phyloP scores from a whole-genome alignment of 2,329 filamentous ascomycete genomes.

The Clathrospora elynae region DNA sequence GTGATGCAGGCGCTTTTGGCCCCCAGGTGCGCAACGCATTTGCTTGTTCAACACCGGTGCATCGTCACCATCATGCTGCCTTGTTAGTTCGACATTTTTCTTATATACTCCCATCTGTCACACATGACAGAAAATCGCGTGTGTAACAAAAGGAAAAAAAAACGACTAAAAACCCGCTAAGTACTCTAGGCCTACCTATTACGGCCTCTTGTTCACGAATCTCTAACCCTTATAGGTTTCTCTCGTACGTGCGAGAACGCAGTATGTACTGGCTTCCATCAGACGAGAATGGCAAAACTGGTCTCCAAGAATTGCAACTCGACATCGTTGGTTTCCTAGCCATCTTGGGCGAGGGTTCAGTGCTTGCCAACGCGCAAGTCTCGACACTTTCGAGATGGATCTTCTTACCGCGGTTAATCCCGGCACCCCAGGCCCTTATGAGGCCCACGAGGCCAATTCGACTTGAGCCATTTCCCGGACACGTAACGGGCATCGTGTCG shows the following conservation, averaged over 20 bases:
- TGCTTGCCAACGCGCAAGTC: slow-evolving; percentile 57
- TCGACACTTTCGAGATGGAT: slow-evolving; percentile 56
- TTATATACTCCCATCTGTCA: slow-evolving; percentile 28
- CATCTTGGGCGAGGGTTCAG: slow-evolving; percentile 58
- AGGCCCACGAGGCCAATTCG: slow-evolving; percentile 51
- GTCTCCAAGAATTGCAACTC: slow-evolving; percentile 53
- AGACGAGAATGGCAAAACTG: slow-evolving; percentile 24
- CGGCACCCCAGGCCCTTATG: slow-evolving; percentile 58
- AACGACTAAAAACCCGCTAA: too few relatives aligned
- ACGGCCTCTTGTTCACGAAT: too few relatives aligned
- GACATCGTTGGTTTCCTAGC: slow-evolving; percentile 63
- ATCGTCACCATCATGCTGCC: slow-evolving; percentile 19
- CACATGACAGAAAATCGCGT: too few relatives aligned
- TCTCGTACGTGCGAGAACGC: too few relatives aligned
- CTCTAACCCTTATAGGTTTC: too few relatives aligned
- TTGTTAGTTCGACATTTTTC: slow-evolving; percentile 12
- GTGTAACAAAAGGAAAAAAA: too few relatives aligned
- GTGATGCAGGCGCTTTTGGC: slow-evolving; percentile 18
- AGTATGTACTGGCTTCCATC: slow-evolving; percentile 47
- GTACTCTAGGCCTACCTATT: too few relatives aligned
- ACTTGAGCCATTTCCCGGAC: slow-evolving; percentile 49
- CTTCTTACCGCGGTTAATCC: slow-evolving; percentile 56
- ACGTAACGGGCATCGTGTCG: slow-evolving; percentile 54
- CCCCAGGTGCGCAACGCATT: slow-evolving; percentile 16
- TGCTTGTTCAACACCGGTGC: slow-evolving; percentile 17